Conservation (phyloP, 768 basidiomycete genomes). For the Megacollybia marginata region DNA sequence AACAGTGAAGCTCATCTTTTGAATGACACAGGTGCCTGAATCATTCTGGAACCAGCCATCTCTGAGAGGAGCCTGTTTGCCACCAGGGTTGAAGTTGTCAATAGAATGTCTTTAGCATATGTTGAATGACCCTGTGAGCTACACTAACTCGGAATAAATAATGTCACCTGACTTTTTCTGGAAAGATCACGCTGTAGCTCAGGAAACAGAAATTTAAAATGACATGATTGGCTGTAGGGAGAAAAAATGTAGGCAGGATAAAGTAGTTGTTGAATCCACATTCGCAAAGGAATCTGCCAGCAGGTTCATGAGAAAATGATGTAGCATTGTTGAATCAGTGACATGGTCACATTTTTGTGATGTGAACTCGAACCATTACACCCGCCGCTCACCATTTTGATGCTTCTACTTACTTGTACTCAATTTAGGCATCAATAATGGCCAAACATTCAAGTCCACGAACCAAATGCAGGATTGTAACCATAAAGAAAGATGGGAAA, state of each 20-base stretch:
- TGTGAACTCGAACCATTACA: not conserved
- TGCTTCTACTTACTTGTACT: constrained; percentile 15
- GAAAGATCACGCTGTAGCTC: too few relatives aligned
- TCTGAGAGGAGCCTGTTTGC: constrained; percentile 14
- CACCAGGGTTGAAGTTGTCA: constrained; percentile 11
- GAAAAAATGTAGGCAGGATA: not conserved
- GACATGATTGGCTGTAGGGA: too few relatives aligned
- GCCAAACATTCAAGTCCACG: too few relatives aligned
- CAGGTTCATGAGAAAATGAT: constrained; percentile 4
- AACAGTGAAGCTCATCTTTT: constrained; percentile 17
- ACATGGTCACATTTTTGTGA: constrained; percentile 7
- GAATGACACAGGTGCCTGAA: not conserved
- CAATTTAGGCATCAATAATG: too few relatives aligned
- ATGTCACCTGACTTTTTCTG: too few relatives aligned
- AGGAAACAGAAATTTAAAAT: too few relatives aligned
- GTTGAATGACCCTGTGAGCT: constrained; percentile 15
- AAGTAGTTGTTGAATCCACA: not conserved
- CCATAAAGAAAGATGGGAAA: too few relatives aligned
- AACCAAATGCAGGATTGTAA: too few relatives aligned
- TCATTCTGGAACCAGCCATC: constrained; percentile 11
- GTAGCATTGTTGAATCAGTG: too few relatives aligned
- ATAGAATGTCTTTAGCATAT: constrained; percentile 13
- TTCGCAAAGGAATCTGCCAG: constrained; percentile 12
- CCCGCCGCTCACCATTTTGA: not conserved
- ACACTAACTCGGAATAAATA: too few relatives aligned